Conservation (phyloP, 371 early-diverging fungal genomes). For the Capillidium rhysosporum region DNA sequence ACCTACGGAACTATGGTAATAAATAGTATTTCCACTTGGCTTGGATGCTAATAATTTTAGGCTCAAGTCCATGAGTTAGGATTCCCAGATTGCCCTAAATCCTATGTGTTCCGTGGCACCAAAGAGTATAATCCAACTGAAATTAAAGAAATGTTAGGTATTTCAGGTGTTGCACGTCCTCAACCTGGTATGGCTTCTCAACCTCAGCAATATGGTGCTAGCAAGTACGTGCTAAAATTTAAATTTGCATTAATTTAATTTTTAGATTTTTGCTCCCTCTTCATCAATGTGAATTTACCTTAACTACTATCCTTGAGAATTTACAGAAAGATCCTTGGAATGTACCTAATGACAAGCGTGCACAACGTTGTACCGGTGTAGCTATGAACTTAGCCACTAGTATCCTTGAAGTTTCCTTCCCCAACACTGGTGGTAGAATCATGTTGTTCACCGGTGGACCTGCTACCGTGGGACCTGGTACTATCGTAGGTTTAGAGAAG, state of each 20-base stretch:
- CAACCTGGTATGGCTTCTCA: constrained; percentile 32
- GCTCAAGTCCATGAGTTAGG: constrained; percentile 89
- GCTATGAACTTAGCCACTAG: constrained; percentile 94
- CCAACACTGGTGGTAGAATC: constrained; percentile 85
- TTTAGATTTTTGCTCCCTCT: constrained; percentile 70
- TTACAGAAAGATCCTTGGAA: constrained; percentile 99
- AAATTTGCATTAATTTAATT: neutral
- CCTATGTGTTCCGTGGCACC: constrained; percentile 94
- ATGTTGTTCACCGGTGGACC: constrained; percentile 98
- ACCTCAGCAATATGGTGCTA: constrained; percentile 24
- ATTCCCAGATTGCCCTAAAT: constrained; percentile 86
- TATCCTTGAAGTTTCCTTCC: constrained; percentile 82
- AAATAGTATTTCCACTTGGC: too few relatives aligned
- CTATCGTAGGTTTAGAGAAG: constrained; percentile 82
- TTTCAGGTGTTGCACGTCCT: constrained; percentile 34
- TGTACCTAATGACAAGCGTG: constrained; percentile 80
- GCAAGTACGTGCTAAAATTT: constrained; percentile 19
- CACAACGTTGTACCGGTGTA: constrained; percentile 94
- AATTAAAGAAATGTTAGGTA: constrained; percentile 88
- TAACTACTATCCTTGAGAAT: constrained; percentile 86
- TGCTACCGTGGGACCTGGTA: constrained; percentile 96
- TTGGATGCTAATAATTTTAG: constrained; percentile 14
- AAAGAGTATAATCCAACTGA: constrained; percentile 91
- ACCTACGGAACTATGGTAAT: constrained; percentile 97
- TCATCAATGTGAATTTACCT: constrained; percentile 83